Base-by-base conservation (phyloP, 257 asterid genomes). In the Solanum gracilifrons region DNA sequence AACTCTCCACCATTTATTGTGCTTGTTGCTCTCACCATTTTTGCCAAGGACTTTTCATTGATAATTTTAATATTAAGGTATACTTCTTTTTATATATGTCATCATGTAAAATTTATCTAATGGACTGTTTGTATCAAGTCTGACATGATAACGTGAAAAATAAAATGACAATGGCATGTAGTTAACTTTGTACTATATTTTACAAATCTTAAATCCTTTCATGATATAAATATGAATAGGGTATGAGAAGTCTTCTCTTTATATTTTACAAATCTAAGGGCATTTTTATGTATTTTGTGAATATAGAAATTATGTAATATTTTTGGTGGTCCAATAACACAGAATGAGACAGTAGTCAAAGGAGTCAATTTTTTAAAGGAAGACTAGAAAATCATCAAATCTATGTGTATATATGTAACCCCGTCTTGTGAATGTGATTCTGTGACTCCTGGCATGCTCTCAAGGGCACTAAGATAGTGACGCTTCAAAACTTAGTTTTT, bases 1-100 rank as follows among this genome's bases (percentile, higher is more conserved):
- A 74, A 46, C 62, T 33, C 32, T 64, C 80, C 33, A 68, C 87
- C 91, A 84, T 71, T 60, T 85, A 33, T 87, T 85, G 86, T 83
- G 91, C 85, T 32, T 29, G 85, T 93, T 36, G 83, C 88, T 87
- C 80, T 90, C 90, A 43, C 73, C 83, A 86, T 86, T 33, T 86
- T 86, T 91, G 92, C 88, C 88, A 84, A 43, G 84, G 18, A 15
- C 10, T 74, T 36, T 36, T 15, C 51, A 33, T 73, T 33, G 16
- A 73, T 73, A 73, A 32, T 73, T 25, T 35, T 60, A 64, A 5
- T 64, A 64, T 25, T 29, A 35, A 72, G 39, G 51, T 74, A 74
- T 46, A 46, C 55, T 46, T 46, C 55, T 46, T 46, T 46, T 35
- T 21, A 18, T n/a, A n/a, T n/a, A n/a, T 36, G 20, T 75, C 82